These are phyloP conservation scores for Singerocomus inundabilis DNA, from an alignment of 1,284 basidiomycete genomes.

Conservation along the genomic window DNA sequence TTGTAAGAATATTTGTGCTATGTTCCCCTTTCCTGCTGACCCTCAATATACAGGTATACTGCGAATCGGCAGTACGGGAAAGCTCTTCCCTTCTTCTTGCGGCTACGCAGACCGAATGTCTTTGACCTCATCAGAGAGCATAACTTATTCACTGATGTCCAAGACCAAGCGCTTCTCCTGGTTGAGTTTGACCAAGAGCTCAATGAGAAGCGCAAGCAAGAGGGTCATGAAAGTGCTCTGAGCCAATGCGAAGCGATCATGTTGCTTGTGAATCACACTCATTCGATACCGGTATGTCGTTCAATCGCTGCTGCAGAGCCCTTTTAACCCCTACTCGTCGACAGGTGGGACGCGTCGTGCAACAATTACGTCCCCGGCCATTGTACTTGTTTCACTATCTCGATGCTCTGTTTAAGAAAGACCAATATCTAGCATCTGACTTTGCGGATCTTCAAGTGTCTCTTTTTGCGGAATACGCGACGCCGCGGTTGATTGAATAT, in stretches of 20 bases:
- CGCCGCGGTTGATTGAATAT: slow-evolving; percentile 82
- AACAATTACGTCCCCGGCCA: slow-evolving; percentile 78
- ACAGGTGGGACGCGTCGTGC: slow-evolving; percentile 84
- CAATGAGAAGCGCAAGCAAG: slow-evolving; percentile 55
- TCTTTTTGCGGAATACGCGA: slow-evolving; percentile 89
- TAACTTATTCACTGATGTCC: slow-evolving; percentile 93
- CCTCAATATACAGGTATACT: slow-evolving; percentile 47
- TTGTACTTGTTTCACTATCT: slow-evolving; percentile 92
- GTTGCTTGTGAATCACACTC: slow-evolving; percentile 90
- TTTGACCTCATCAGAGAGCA: slow-evolving; percentile 94
- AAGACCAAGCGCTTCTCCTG: slow-evolving; percentile 88
- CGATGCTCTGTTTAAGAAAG: slow-evolving; percentile 86
- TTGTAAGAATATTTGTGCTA: slow-evolving; percentile 50
- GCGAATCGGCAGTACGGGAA: slow-evolving; percentile 90
- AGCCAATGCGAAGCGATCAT: slow-evolving; percentile 72
- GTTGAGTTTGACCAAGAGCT: slow-evolving; percentile 95
- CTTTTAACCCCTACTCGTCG: neutral
- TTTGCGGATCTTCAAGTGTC: slow-evolving; percentile 89
- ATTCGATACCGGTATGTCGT: slow-evolving; percentile 85
- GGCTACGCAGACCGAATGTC: slow-evolving; percentile 83
- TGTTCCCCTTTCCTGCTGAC: neutral
- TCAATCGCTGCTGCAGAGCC: neutral
- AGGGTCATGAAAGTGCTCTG: slow-evolving; percentile 38
- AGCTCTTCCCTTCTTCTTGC: slow-evolving; percentile 87
- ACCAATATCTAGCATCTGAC: slow-evolving; percentile 75